Evolutionary conservation across 2,329 filamentous ascomycete genomes (phyloP).

Genomic region (Ophiostoma tasmaniense): DNA sequence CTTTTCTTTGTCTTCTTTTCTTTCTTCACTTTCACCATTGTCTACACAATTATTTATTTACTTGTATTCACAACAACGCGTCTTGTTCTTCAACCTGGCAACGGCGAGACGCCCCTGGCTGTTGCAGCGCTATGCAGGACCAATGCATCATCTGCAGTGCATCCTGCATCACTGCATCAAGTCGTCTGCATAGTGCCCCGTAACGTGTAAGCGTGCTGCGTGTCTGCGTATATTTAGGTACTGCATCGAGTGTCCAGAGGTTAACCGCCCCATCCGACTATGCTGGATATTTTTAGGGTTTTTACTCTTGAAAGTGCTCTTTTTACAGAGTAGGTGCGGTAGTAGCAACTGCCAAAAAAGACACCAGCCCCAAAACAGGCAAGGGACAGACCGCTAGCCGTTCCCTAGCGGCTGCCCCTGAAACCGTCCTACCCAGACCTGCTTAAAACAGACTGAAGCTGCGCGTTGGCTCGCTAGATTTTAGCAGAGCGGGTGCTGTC

Average conservation of each 20-base stretch:
- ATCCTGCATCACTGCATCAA: not conserved
- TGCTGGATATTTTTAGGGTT: not conserved
- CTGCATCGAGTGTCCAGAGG: too few relatives aligned
- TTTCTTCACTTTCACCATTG: too few relatives aligned
- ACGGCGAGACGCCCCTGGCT: not conserved
- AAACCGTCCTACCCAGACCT: not conserved
- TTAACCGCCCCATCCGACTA: not conserved
- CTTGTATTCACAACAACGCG: not conserved
- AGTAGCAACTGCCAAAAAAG: not conserved
- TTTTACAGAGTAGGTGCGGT: not conserved
- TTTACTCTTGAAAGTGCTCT: too few relatives aligned
- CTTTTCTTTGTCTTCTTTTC: not conserved
- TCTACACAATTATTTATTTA: not conserved
- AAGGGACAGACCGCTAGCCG: slow-evolving; percentile 5
- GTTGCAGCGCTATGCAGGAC: not conserved
- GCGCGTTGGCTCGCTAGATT: not conserved
- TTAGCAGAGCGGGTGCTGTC: not conserved
- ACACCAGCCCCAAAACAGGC: not conserved
- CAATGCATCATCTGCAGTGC: not conserved
- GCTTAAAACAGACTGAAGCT: slow-evolving; percentile 6
- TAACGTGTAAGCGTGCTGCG: not conserved
- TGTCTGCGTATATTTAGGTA: not conserved
- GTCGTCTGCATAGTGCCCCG: not conserved
- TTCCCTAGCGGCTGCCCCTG: slow-evolving; percentile 2
- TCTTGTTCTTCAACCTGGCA: not conserved